Evolutionary conservation across 202 grass and related monocot species (phyloP).

Genomic region (Cymbopogon flexuosus): DNA sequence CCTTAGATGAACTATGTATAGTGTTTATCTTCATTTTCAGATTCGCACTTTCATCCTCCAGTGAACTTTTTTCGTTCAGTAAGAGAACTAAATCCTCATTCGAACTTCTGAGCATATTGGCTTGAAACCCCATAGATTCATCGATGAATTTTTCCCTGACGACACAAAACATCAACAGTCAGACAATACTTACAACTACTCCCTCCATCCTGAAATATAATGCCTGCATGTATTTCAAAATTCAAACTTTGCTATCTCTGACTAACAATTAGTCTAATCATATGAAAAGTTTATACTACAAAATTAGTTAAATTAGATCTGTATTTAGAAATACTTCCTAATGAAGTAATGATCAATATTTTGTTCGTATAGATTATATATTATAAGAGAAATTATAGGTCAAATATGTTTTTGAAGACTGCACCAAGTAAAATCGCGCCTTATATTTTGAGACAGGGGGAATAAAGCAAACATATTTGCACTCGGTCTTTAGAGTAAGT

Average conservation of each 20-base stretch:
- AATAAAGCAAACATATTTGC: constrained; percentile 5
- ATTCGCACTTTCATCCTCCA: constrained; percentile 54
- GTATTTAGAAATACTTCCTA: not conserved
- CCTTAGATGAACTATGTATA: constrained; percentile 39
- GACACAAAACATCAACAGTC: constrained; percentile 18
- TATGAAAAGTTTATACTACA: not conserved
- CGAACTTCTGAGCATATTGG: constrained; percentile 29
- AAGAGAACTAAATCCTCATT: constrained; percentile 43
- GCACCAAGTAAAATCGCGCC: not conserved
- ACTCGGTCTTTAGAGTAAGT: not conserved
- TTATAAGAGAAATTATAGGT: not conserved
- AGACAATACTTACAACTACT: not conserved
- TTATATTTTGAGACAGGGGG: not conserved
- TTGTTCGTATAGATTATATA: not conserved
- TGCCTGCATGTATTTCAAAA: not conserved
- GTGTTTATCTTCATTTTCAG: constrained; percentile 51
- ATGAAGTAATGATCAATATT: not conserved
- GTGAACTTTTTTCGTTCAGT: constrained; percentile 51
- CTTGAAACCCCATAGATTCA: constrained; percentile 57
- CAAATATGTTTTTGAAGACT: not conserved
- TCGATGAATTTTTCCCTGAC: constrained; percentile 65
- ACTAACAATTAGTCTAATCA: not conserved
- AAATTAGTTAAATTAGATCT: not conserved
- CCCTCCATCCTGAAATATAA: not conserved
- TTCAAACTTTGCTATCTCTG: not conserved